Conservation (phyloP, 768 basidiomycete species). For the Mycena belliarum region DNA sequence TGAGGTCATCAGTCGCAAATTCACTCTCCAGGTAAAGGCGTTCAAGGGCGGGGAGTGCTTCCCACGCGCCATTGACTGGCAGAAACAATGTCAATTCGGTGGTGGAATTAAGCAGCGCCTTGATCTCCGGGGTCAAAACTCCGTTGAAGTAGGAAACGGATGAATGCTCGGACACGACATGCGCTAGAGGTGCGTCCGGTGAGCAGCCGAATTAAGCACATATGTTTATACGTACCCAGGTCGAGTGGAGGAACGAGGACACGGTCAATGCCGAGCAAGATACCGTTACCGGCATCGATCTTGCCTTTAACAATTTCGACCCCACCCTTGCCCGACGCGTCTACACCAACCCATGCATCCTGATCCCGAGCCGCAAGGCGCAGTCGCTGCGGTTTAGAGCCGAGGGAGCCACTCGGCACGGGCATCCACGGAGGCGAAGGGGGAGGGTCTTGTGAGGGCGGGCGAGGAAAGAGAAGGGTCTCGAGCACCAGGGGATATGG, state of each 20-base stretch:
- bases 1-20: slow-evolving; percentile 80
- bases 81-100: slow-evolving; percentile 86
- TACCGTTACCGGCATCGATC: slow-evolving; percentile 70
- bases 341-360: slow-evolving; percentile 63
- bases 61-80: slow-evolving; percentile 84
- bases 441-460: slow-evolving; percentile 66
- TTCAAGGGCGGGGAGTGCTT: slow-evolving; percentile 73
- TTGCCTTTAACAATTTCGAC: slow-evolving; percentile 57
- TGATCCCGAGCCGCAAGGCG: slow-evolving; percentile 56
- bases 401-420: slow-evolving; percentile 77
- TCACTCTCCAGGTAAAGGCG: slow-evolving; percentile 86
- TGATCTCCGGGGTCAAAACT: slow-evolving; percentile 64
- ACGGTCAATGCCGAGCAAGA: slow-evolving; percentile 70
- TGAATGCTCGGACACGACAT: slow-evolving; percentile 57
- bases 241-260: slow-evolving; percentile 76
- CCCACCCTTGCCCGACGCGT: slow-evolving; percentile 81
- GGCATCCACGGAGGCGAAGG: slow-evolving; percentile 87
- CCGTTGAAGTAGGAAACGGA: slow-evolving; percentile 73
- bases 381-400: slow-evolving; percentile 79
- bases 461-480: slow-evolving; percentile 75
- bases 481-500: slow-evolving; percentile 42
- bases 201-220: background rate
- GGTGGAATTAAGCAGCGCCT: slow-evolving; percentile 59
- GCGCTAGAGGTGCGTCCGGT: slow-evolving; percentile 42
- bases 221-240: slow-evolving; percentile 54